phyloP scores from a whole-genome alignment of 2,329 filamentous ascomycete genomes.

The Chaetomium strumarium region DNA sequence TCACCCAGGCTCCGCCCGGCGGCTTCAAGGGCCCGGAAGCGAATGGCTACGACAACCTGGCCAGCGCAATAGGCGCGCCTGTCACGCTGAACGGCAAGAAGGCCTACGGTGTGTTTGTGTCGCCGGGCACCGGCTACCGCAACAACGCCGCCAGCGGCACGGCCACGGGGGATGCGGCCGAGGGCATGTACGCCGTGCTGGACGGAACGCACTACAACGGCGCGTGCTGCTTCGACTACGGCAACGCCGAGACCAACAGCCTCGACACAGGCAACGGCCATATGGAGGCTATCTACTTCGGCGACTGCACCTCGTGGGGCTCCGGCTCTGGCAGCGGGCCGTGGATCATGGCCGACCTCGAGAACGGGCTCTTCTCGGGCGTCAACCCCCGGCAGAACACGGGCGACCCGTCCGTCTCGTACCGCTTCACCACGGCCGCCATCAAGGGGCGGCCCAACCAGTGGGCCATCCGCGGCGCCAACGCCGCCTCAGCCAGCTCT shows the following conservation, averaged over 20 bases:
- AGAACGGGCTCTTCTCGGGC: conserved; percentile 61
- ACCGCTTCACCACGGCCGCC: conserved; percentile 51
- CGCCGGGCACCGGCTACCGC: conserved; percentile 57
- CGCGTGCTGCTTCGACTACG: conserved; percentile 39
- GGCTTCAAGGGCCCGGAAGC: conserved; percentile 46
- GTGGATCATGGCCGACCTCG: conserved; percentile 65
- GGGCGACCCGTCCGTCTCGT: conserved; percentile 45
- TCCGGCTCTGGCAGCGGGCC: conserved; percentile 53
- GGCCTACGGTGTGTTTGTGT: conserved; percentile 58
- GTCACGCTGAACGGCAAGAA: conserved; percentile 55
- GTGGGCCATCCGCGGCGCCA: conserved; percentile 55
- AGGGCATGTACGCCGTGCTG: conserved; percentile 59
- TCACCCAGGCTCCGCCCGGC: conserved; percentile 56
- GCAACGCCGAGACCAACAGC: conserved; percentile 49
- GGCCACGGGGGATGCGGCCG: conserved; percentile 48
- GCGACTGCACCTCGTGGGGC: conserved; percentile 49
- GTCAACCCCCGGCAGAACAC: conserved; percentile 39
- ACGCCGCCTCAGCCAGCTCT: conserved; percentile 47
- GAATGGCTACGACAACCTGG: conserved; percentile 54
- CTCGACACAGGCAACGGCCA: conserved; percentile 54
- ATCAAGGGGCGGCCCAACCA: conserved; percentile 51
- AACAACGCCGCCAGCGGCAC: conserved; percentile 49
- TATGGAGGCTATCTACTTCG: conserved; percentile 66
- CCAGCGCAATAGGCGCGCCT: conserved; percentile 53
- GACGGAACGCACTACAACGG: conserved; percentile 54